Evolutionary conservation across 306 rosid species (phyloP).

Genomic region (Betula pendula): DNA sequence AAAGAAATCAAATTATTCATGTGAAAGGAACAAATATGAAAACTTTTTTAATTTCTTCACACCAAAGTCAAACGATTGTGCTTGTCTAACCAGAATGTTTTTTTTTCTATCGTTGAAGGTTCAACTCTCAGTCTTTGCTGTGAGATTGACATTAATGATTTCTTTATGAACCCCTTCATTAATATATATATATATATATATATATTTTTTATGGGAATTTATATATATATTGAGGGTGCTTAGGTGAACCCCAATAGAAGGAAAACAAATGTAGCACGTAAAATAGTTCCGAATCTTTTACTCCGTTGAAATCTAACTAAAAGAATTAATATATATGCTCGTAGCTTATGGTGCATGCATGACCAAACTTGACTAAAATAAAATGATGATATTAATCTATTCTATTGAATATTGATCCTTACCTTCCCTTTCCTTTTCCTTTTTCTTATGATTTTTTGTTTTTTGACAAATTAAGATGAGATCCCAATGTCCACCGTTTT

Average conservation of each 20-base stretch:
- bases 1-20: background rate
- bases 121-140: too few relatives aligned
- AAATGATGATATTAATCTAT: background rate
- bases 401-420: background rate
- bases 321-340: background rate
- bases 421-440: background rate
- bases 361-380: background rate
- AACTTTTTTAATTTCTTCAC: background rate
- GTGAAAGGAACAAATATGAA: background rate
- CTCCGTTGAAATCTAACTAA: background rate
- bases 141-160: background rate
- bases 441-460: background rate
- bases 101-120: background rate
- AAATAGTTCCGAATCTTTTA: background rate
- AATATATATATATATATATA: too few relatives aligned
- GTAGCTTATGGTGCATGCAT: background rate
- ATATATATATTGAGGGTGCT: background rate
- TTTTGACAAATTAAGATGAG: background rate
- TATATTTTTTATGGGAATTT: background rate
- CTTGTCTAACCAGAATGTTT: background rate
- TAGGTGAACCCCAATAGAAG: too few relatives aligned
- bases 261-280: too few relatives aligned
- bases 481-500: background rate
- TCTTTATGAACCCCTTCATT: too few relatives aligned
- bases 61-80: background rate